These are phyloP conservation scores for Lolium perenne DNA, from an alignment of 176 grass and related monocot species.

Conservation along the genomic window DNA sequence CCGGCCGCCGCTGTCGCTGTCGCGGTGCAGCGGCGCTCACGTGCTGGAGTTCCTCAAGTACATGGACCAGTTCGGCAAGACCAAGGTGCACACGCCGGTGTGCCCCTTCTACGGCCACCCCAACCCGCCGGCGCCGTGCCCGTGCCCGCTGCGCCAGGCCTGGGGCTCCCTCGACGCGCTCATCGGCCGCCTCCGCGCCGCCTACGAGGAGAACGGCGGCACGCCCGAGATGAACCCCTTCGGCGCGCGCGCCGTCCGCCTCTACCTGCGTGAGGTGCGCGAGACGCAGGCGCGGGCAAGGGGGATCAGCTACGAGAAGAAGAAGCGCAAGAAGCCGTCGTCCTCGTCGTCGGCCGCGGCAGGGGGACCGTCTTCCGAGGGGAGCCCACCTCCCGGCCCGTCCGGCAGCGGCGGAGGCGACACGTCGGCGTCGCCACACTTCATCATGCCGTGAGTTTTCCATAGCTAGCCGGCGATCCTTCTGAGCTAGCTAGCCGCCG, in stretches of 20 bases:
- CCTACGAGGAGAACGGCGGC: conserved; percentile 95
- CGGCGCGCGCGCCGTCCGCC: conserved; percentile 79
- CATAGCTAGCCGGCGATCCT: conserved; percentile 32
- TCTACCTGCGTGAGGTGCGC: conserved; percentile 88
- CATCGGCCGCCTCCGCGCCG: conserved; percentile 86
- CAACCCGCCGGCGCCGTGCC: conserved; percentile 85
- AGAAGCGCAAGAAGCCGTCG: conserved; percentile 82
- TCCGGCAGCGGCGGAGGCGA: conserved; percentile 41
- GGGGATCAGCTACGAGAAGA: conserved; percentile 97
- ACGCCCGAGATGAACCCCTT: conserved; percentile 90
- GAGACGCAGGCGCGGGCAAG: conserved; percentile 83
- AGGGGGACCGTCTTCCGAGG: conserved; percentile 62
- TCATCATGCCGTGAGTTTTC: conserved; percentile 69
- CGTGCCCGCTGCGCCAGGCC: conserved; percentile 85
- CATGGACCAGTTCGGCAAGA: conserved; percentile 98
- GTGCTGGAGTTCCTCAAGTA: conserved; percentile 94
- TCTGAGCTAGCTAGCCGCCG: conserved; percentile 26
- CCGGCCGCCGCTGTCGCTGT: conserved; percentile 74
- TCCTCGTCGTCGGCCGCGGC: conserved; percentile 21
- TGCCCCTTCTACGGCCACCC: conserved; percentile 95
- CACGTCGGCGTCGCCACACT: conserved; percentile 49
- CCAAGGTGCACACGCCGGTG: conserved; percentile 83
- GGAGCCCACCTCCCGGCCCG: conserved; percentile 52
- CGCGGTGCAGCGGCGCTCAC: conserved; percentile 81
- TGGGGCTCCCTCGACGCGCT: conserved; percentile 95